Evolutionary conservation across 768 basidiomycete species (phyloP).

Genomic region (Mycena venus): DNA sequence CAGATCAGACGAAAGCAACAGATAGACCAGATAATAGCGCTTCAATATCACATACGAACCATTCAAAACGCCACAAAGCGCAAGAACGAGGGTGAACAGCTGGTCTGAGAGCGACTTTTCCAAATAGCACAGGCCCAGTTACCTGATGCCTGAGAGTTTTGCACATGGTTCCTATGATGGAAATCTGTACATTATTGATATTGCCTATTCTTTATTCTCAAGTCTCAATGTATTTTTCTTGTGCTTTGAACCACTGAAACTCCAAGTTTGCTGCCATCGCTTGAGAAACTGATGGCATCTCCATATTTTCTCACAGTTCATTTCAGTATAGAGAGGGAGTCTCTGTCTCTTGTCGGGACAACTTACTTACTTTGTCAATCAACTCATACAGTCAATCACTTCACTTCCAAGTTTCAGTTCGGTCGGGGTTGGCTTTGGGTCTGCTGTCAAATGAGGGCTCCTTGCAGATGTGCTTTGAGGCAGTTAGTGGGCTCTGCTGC

Average conservation of each 20-base stretch:
- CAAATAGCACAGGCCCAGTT: not conserved
- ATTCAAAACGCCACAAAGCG: not conserved
- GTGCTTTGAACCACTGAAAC: not conserved
- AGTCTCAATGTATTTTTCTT: not conserved
- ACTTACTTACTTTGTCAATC: no score
- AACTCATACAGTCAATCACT: no score
- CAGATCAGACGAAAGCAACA: not conserved
- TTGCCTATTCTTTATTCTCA: not conserved
- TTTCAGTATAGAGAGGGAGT: no score
- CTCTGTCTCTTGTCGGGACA: no score
- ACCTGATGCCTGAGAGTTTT: not conserved
- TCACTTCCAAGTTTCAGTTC: no score
- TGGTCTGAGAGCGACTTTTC: not conserved
- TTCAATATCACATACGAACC: not conserved
- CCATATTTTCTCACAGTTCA: not conserved
- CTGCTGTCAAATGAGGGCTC: no score
- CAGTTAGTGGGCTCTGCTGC: no score
- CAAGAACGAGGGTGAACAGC: not conserved
- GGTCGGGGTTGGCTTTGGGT: no score
- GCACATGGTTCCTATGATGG: not conserved
- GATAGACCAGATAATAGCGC: not conserved
- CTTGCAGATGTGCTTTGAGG: no score
- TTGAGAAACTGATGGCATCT: not conserved
- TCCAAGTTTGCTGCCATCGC: no score
- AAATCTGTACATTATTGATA: no score